Base-by-base conservation (phyloP, 306 rosid genomes). In the Datisca glomerata region DNA sequence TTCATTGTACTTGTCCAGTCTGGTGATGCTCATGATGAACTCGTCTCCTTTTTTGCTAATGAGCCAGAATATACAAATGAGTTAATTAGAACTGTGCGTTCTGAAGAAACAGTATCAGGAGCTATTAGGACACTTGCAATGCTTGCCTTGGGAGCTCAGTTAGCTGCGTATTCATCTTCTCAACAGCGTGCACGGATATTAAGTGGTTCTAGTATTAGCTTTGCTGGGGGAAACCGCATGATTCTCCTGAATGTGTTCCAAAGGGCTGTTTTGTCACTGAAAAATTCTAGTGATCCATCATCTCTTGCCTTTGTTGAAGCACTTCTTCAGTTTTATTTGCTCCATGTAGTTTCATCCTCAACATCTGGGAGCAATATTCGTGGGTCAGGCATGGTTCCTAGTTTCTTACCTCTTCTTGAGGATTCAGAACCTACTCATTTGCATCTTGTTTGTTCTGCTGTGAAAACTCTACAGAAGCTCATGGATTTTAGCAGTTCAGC, bases 351-450 rank as follows among this genome's bases (percentile, higher is more conserved):
- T 55, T 87, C 97, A 12, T 79, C 97, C 3, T 87, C 96, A 12
- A 64, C 89, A 55, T 71, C 97, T 4, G 97, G 97, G 68, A 87
- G 75, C 61, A 83, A 77, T 42, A 64, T 83, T 15, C 72, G 97
- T 68, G 94, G 89, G 48, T 87, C 94, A 45, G 94, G 97, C 66
- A 87, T 87, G 97, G 97, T 87, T 70, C 94, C 97, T 21, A 87
- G 94, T 45, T 87, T 87, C 71, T 75, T 87, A 60, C 94, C 97
- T 36, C 78, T 87, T 43, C 61, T 87, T 75, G 97, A 83, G 69
- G 97, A 87, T 76, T 70, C 79, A 64, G 97, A 87, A 64, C 81
- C 72, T 56, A 63, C 54, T 47, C 97, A 87, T 43, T 63, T 87
- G 69, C 89, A 87, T 70, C 80, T 83, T 44, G 97, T 87, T 55